Base-by-base conservation (phyloP, 164 flowering plant species). In the Vitis cinerea region DNA sequence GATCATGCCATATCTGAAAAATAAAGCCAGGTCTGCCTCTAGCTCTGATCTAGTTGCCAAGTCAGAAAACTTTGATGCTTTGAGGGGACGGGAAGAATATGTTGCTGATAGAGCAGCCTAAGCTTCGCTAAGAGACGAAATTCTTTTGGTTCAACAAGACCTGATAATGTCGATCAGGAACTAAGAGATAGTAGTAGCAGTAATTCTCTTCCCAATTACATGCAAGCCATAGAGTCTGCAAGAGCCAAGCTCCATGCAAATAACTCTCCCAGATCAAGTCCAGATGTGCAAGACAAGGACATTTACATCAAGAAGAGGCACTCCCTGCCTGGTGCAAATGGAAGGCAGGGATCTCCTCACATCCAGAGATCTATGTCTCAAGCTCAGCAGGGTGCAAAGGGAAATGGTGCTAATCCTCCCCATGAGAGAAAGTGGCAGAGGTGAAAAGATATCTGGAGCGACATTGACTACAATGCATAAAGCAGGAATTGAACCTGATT, bases 171-270 rank as follows among this genome's bases (percentile, higher is more conserved):
- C 66, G 97, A 86, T 15, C 90, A 86, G 68, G 98, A 93, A 65
- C 83, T 83, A 31, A 82, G 89, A 71, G 91, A 84, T 59, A 86
- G 85, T 66, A 80, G 85, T 44, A 80, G 83, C 59, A 83, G 86
- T 66, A 86, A 65, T 61, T 74, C 92, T 58, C 75, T 93, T 23
- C 99, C 99, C 8, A 91, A 80, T 74, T 93, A 93, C 80, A 95
- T 95, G 99, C 99, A 95, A 85, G 89, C 93, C n/a, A 95, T 98
- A 57, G 83, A 95, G 77, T 95, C 99, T 64, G 98, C 96, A 49
- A 90, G 81, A 78, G 99, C 99, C 49, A 95, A 95, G 86, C 82
- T 87, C 14, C 52, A 81, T 37, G 74, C 87, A 2, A 78, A 74
- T 77, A 77, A 64, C 75, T 95, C 99, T 64, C 99, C 97, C 6